A percentile compares a stretch with the other conserved stretches of the same genome.
Conservation (phyloP, 2,329 filamentous ascomycete genomes). For the Kalmusia sp. region DNA sequence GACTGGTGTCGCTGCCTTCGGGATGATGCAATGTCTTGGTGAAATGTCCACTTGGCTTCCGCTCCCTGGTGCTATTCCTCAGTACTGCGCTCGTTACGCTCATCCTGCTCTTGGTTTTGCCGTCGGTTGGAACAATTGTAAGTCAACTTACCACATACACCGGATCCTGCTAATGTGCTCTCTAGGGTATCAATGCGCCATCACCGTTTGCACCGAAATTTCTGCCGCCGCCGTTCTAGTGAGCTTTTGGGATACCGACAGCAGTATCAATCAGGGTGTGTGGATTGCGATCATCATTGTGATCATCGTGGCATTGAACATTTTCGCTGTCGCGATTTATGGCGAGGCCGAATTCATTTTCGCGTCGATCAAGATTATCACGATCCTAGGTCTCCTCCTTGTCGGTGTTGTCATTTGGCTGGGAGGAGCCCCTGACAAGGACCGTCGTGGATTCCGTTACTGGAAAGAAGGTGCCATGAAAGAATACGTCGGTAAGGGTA, state of each 20-base stretch:
- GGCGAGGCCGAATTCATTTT: constrained; percentile 59
- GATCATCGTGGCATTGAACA: constrained; percentile 42
- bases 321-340: constrained; percentile 45
- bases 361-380: constrained; percentile 57
- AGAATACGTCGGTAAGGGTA: constrained; percentile 58
- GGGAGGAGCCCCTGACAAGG: constrained; percentile 43
- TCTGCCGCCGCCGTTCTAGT: constrained; percentile 43
- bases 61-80: constrained; percentile 46
- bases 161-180: constrained; percentile 19
- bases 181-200: constrained; percentile 42
- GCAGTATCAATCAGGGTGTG: constrained; percentile 37
- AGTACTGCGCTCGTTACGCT: constrained; percentile 50
- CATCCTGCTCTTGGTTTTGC: constrained; percentile 53
- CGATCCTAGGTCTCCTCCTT: constrained; percentile 41
- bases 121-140: constrained; percentile 36
- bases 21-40: constrained; percentile 52
- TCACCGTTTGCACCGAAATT: constrained; percentile 46
- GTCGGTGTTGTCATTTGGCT: constrained; percentile 42
- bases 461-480: constrained; percentile 69
- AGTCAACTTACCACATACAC: not conserved
- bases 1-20: constrained; percentile 43
- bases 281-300: constrained; percentile 47
- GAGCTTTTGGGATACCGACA: constrained; percentile 41
- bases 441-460: constrained; percentile 66
- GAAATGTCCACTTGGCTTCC: constrained; percentile 53